A percentile compares a stretch with the other conserved stretches of the same genome.
phyloP scores from a whole-genome alignment of 352 stramenopile genomes.

The Phytophthora cryptogea region DNA sequence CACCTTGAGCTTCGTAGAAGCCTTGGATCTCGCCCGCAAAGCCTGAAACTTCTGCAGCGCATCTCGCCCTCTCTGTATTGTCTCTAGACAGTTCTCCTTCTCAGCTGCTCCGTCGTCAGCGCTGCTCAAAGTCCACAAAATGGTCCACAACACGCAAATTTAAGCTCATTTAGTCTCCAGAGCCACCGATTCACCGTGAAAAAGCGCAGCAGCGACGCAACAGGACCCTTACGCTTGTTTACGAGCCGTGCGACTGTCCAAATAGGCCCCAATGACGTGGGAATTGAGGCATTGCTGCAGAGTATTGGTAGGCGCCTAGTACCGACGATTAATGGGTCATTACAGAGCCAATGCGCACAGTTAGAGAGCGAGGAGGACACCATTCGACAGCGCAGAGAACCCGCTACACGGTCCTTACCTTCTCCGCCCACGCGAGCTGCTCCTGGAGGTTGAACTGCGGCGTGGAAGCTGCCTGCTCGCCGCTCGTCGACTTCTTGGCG shows the following conservation, averaged over 20 bases:
- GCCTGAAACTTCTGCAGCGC: conserved; percentile 45
- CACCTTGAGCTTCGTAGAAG: conserved; percentile 43
- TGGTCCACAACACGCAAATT: conserved; percentile 4
- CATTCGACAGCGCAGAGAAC: conserved; percentile 4
- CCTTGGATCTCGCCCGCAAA: conserved; percentile 31
- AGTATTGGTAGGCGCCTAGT: conserved; percentile 43
- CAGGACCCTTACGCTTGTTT: conserved; percentile 45
- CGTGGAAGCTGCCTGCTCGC: conserved; percentile 5
- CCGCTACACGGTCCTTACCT: conserved; percentile 30
- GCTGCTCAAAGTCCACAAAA: conserved; percentile 11
- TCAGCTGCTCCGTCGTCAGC: conserved; percentile 14
- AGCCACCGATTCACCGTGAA: not conserved
- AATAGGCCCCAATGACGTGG: conserved; percentile 73
- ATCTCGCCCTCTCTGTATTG: conserved; percentile 48
- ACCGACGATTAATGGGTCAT: not conserved
- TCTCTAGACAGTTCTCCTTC: conserved; percentile 52
- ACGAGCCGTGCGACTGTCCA: conserved; percentile 52
- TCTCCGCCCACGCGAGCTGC: conserved; percentile 65
- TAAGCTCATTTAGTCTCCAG: not conserved
- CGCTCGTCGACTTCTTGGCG: conserved; percentile 3
- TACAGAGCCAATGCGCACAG: not conserved
- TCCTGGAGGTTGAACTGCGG: conserved; percentile 60
- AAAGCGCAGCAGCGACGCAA: not conserved
- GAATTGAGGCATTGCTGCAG: conserved; percentile 83
- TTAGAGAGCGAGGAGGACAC: conserved; percentile 7